Base-by-base conservation (phyloP, 192 early-diverging fungal species). In the Podila clonocystis region DNA sequence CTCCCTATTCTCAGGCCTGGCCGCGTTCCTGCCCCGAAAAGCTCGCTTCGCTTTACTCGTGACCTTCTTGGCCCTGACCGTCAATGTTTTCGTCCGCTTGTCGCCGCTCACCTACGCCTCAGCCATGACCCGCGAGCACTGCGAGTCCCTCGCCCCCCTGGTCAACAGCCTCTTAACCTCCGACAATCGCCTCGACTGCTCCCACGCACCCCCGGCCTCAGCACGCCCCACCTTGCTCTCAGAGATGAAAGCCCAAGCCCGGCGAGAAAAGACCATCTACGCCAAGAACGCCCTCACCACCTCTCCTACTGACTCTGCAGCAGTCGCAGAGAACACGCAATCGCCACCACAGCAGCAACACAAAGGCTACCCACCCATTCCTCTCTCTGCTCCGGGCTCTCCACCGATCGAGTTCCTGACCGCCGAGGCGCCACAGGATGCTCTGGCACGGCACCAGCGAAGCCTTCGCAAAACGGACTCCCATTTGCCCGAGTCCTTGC, bases 1-100 rank as follows among this genome's bases (percentile, higher is more conserved):
- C 19, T 89, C 82, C 4, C 52, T 91, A 9, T 73, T 89, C 68
- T 29, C 70, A 24, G 70, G 61, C 12, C 31, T 72, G 20, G 13
- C 19, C 17, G 70, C 34, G 17, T 72, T 58, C 36, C 17, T 72
- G 7, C 26, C 70, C 5, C 60, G 62, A 19, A 34, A 49, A 0
- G 8, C 17, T 9, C 70, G 70, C 5, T 63, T 63, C 15, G 49
- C 22, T 0, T 3, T 63, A 5, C 49, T 63, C 6, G 33, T 30
- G 8, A 41, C 9, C 17, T 5, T 55, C 7, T 17, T 52, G 9
- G 6, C 63, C 9, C 30, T 63, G 8, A 29, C 61, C 11, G 22
- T 63, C 17, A 19, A n/a, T 6, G 17, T 49, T 0, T 72, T 63
- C 9, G 11, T 63, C 26, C 60, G 34, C 13, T 24, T 72, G 31